These are phyloP conservation scores for Symbiodinium pilosum DNA, from an alignment of 73 alveolate species.

Conservation along the genomic window DNA sequence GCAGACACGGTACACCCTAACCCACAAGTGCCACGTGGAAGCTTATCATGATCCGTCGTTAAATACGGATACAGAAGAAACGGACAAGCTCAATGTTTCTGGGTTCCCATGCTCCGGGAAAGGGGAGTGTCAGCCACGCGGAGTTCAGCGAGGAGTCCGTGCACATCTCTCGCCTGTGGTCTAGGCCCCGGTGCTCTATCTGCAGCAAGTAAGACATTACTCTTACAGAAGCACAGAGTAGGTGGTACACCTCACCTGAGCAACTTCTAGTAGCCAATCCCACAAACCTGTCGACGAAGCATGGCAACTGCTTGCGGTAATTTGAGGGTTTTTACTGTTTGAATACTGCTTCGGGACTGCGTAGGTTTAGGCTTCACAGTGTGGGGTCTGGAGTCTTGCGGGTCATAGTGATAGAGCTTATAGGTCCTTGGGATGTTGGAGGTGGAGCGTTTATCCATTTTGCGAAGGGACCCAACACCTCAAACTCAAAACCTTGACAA, in stretches of 20 bases:
- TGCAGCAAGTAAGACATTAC: too few relatives aligned
- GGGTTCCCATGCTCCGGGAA: neutral
- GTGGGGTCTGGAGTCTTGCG: neutral
- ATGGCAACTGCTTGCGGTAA: too few relatives aligned
- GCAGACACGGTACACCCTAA: neutral
- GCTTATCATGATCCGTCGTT: neutral
- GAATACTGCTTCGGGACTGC: neutral
- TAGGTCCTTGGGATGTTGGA: neutral
- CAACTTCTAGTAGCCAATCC: too few relatives aligned
- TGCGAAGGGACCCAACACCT: neutral
- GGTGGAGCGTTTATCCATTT: neutral
- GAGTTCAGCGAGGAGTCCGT: neutral
- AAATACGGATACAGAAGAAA: neutral
- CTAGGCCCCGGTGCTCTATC: too few relatives aligned
- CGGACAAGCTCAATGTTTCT: neutral
- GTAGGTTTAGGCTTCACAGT: neutral
- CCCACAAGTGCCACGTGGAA: neutral
- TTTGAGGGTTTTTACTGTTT: neutral
- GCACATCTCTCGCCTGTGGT: neutral
- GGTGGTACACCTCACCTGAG: too few relatives aligned
- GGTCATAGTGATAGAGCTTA: neutral
- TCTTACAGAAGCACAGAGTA: too few relatives aligned
- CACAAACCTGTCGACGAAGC: too few relatives aligned
- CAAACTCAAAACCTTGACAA: neutral
- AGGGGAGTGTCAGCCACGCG: neutral